Base-by-base conservation (phyloP, 306 rosid species). In the Cucurbita pepo region DNA sequence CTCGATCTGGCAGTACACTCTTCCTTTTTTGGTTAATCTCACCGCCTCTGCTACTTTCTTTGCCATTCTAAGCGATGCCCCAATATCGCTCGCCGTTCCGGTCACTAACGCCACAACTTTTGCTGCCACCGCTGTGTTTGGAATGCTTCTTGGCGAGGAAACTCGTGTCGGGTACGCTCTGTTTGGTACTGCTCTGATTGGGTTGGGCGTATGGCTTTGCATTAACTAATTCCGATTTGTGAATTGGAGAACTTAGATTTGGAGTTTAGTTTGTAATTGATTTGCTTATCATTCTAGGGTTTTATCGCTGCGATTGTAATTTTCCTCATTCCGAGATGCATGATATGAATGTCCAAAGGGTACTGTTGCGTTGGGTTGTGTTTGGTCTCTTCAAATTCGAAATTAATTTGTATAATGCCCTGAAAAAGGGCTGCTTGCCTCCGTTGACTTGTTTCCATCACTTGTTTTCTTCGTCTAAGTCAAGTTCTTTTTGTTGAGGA, bases 31-130 rank as follows among this genome's bases (percentile, higher is more conserved):
- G 71, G 36, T 93, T 8, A 93, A 90, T 75, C 90, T 93, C 69
- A 87, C 94, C 4, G 96, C 98, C 79, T 93, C 98, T 53, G 97
- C 89, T 56, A 83, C 96, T 7, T 93, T 93, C 96, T 90, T 93
- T 76, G 80, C 87, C 59, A 83, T 91, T 21, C 96, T 90, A 76
- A 82, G 87, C 50, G 80, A 89, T 59, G 83, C 96, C 5, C 98
- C 98, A 0, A 92, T 93, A 65, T 93, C 96, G 67, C 83, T 83
- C 56, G 89, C 96, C 36, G 96, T 93, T 48, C 98, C 97, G 13
- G 89, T 93, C 84, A 93, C 98, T 76, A 93, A 93, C 74, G 97
- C 98, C 64, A 90, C 96, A 60, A 90, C 98, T 4, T 90, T 93
- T 57, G 91, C 94, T 43, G 81, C 98, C 86, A 93, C 97, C 8